These are phyloP conservation scores for Lecanicillium sp. DNA, from an alignment of 2,329 filamentous ascomycete genomes.

Conservation along the genomic window DNA sequence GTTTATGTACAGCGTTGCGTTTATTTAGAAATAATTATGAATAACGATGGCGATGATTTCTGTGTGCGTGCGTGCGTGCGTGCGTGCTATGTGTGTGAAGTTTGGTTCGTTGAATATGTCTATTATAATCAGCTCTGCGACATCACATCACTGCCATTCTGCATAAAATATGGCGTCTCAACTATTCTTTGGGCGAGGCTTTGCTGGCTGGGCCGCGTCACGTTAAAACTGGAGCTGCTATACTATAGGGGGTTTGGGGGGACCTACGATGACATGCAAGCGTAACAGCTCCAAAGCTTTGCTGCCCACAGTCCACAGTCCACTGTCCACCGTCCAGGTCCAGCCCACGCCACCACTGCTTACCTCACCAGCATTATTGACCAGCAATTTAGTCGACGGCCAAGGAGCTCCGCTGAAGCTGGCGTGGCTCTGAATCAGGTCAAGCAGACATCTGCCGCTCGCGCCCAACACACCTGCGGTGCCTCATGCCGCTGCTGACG, in stretches of 20 bases:
- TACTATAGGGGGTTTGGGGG: not conserved
- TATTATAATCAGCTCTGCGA: too few relatives aligned
- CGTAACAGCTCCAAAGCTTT: not conserved
- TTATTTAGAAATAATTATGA: too few relatives aligned
- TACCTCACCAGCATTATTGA: slow-evolving; percentile 8
- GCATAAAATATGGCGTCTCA: too few relatives aligned
- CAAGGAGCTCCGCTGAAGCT: slow-evolving; percentile 3
- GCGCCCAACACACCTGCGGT: not conserved
- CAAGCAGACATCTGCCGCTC: not conserved
- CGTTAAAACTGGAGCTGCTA: slow-evolving; percentile 12
- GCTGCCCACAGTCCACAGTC: too few relatives aligned
- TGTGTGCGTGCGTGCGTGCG: too few relatives aligned
- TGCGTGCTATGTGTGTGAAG: not conserved
- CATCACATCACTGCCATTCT: too few relatives aligned
- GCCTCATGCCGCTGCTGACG: slow-evolving; percentile 3
- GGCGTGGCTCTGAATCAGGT: not conserved
- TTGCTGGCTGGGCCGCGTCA: slow-evolving; percentile 2
- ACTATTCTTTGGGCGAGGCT: too few relatives aligned
- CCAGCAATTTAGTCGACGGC: not conserved
- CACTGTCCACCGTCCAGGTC: not conserved
- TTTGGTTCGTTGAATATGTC: not conserved
- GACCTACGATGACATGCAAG: not conserved
- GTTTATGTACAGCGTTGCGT: too few relatives aligned
- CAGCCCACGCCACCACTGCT: not conserved
- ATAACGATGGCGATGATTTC: too few relatives aligned